A percentile compares a stretch with the other conserved stretches of the same genome.
These are phyloP conservation scores for Crithidia sp. DNA, from an alignment of 208 protist species.

Conservation along the genomic window DNA sequence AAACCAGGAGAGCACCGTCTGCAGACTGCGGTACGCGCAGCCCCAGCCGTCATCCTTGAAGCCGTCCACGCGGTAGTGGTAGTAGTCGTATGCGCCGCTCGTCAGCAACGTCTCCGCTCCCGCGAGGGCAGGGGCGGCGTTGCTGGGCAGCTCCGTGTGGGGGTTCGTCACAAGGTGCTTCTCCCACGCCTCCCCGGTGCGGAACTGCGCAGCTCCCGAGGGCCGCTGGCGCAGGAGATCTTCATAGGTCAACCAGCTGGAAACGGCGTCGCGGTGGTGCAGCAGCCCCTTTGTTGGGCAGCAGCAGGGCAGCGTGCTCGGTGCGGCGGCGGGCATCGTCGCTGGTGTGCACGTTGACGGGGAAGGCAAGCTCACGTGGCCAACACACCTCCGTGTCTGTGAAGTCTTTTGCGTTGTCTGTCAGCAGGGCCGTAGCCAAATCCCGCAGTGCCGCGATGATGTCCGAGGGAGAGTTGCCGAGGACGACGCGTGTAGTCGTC, in stretches of 20 bases:
- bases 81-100: constrained; percentile 93
- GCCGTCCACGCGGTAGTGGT: constrained; percentile 95
- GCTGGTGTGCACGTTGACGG: constrained; percentile 69
- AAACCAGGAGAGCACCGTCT: constrained; percentile 90
- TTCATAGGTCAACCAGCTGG: constrained; percentile 35
- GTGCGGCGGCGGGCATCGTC: constrained; percentile 33
- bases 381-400: constrained; percentile 57
- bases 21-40: constrained; percentile 94
- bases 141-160: constrained; percentile 43
- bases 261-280: constrained; percentile 32
- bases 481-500: constrained; percentile 39
- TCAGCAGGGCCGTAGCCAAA: constrained; percentile 34
- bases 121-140: constrained; percentile 20
- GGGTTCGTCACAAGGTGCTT: constrained; percentile 57
- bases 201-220: neutral
- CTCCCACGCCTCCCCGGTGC: constrained; percentile 57
- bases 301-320: constrained; percentile 64
- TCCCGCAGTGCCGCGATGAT: constrained; percentile 38
- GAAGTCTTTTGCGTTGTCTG: neutral
- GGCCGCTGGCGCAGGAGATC: constrained; percentile 11
- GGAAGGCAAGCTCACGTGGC: constrained; percentile 47
- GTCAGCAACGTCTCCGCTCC: constrained; percentile 57
- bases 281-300: constrained; percentile 50
- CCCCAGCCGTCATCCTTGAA: constrained; percentile 96
- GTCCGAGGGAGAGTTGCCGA: constrained; percentile 44